These are phyloP conservation scores for Garcia nutans DNA, from an alignment of 345 rosid species.

Conservation along the genomic window DNA sequence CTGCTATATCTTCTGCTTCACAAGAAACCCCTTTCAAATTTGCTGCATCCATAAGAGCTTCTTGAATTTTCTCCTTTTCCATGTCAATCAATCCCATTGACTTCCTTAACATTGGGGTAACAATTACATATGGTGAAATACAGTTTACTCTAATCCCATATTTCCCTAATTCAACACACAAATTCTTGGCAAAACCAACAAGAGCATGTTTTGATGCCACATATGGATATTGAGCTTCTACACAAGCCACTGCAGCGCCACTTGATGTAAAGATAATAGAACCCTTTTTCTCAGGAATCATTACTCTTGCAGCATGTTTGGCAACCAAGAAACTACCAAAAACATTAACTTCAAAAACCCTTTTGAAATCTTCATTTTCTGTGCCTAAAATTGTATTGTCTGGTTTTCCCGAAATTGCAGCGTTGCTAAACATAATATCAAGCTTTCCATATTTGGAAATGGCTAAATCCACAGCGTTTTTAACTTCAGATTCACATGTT, in stretches of 20 bases:
- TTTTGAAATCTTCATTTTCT: constrained; percentile 6
- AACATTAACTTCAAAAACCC: constrained; percentile 20
- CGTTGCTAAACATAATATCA: constrained; percentile 34
- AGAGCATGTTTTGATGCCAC: constrained; percentile 22
- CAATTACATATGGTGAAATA: constrained; percentile 14
- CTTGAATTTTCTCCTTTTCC: neutral
- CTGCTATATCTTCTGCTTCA: constrained; percentile 17
- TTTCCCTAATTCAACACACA: constrained; percentile 17
- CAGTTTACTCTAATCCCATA: constrained; percentile 22
- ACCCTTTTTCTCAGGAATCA: constrained; percentile 23
- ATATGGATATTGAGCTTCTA: neutral
- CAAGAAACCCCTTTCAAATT: constrained; percentile 7
- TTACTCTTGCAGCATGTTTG: constrained; percentile 30
- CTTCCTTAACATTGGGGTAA: neutral
- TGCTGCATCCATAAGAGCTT: neutral
- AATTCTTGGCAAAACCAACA: constrained; percentile 18
- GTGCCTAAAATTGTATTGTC: neutral
- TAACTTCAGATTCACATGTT: constrained; percentile 18
- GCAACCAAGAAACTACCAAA: constrained; percentile 21
- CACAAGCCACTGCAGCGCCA: neutral
- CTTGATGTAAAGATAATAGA: constrained; percentile 25
- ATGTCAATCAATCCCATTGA: neutral
- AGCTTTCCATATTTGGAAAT: constrained; percentile 32
- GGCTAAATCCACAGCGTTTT: constrained; percentile 25
- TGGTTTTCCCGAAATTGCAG: constrained; percentile 13